Evolutionary conservation across 306 rosid species (phyloP).

Genomic region (Chamaecrista fasciculata): DNA sequence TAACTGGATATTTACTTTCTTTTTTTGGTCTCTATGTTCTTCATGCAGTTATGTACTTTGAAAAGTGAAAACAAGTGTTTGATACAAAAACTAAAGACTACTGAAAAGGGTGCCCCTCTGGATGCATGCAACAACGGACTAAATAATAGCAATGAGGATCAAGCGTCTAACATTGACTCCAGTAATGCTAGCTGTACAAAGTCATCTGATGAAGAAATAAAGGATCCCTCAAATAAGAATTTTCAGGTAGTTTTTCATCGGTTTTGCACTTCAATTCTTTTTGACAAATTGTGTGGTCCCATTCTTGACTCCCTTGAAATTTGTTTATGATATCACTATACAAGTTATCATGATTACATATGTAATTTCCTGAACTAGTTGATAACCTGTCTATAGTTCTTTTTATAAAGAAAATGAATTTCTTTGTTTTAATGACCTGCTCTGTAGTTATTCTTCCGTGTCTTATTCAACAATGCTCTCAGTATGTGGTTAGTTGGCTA

Average conservation of each 20-base stretch:
- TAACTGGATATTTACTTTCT: background rate
- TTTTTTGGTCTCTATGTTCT: background rate
- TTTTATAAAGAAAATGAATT: background rate
- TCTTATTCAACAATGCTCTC: background rate
- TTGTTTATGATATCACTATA: slow-evolving; percentile 2
- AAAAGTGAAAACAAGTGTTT: slow-evolving; percentile 55
- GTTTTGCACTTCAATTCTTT: background rate
- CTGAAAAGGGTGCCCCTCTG: slow-evolving; percentile 26
- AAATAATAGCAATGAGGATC: slow-evolving; percentile 42
- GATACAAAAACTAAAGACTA: slow-evolving; percentile 41
- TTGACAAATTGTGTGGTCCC: background rate
- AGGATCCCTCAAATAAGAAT: slow-evolving; percentile 40
- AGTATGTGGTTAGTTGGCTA: background rate
- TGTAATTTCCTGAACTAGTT: slow-evolving; percentile 6
- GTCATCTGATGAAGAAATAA: slow-evolving; percentile 42
- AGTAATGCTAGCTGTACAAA: slow-evolving; percentile 44
- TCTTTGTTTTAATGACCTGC: background rate
- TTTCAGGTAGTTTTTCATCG: slow-evolving; percentile 53
- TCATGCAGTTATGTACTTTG: slow-evolving; percentile 58
- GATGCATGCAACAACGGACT: slow-evolving; percentile 34
- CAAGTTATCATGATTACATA: slow-evolving; percentile 3
- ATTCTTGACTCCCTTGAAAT: background rate
- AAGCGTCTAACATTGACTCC: slow-evolving; percentile 42
- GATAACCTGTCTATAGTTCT: background rate
- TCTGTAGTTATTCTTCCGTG: background rate